These are phyloP conservation scores for Paramecium biaurelia DNA, from an alignment of 73 alveolate species.

Conservation along the genomic window DNA sequence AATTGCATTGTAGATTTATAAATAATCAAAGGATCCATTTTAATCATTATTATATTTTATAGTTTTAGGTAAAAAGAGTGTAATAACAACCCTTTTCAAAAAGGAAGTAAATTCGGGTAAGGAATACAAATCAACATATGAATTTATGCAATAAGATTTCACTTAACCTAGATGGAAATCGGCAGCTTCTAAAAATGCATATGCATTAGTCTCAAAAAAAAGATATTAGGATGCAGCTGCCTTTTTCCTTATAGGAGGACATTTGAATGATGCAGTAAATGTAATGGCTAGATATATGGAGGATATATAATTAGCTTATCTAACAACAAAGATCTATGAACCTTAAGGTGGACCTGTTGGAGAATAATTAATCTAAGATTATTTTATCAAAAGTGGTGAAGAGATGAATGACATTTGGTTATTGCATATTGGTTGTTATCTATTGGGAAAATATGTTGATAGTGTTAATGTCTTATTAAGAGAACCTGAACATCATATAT, in stretches of 20 bases:
- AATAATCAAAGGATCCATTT: conserved; percentile 15
- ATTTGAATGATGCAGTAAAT: conserved; percentile 37
- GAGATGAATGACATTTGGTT: conserved; percentile 50
- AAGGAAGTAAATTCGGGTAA: neutral
- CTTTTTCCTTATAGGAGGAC: conserved; percentile 38
- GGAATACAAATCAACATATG: conserved; percentile 18
- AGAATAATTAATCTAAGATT: neutral
- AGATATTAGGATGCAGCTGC: conserved; percentile 54
- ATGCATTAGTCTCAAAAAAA: conserved; percentile 41
- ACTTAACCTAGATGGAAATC: conserved; percentile 37
- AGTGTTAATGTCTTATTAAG: conserved; percentile 11
- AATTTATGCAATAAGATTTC: conserved; percentile 28
- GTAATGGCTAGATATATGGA: conserved; percentile 42
- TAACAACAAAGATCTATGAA: neutral
- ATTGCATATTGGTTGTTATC: conserved; percentile 4
- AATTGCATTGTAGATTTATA: neutral
- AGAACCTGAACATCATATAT: neutral
- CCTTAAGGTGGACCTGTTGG: conserved; percentile 31
- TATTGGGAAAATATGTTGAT: conserved; percentile 36
- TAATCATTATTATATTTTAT: neutral
- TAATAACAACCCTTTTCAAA: conserved; percentile 12
- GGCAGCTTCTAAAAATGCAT: conserved; percentile 41
- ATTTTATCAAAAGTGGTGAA: conserved; percentile 30
- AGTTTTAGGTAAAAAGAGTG: conserved; percentile 37
- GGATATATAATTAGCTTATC: conserved; percentile 35